Conservation (phyloP, 129 eudicot species). For the Lactuca saligna region DNA sequence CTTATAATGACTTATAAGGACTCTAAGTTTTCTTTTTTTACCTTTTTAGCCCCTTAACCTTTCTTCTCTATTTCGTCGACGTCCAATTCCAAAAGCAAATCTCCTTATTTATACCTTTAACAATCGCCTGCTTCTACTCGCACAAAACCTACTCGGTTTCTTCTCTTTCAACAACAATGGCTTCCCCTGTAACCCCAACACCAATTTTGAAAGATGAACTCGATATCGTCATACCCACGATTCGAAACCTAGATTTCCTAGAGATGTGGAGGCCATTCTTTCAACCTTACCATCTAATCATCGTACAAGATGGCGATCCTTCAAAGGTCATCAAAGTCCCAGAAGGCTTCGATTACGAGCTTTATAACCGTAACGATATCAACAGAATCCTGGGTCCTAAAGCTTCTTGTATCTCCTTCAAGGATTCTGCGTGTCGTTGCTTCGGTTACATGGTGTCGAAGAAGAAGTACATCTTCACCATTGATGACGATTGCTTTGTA, state of each 20-base stretch:
- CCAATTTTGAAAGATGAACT: constrained; percentile 56
- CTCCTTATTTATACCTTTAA: constrained; percentile 18
- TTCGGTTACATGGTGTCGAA: constrained; percentile 66
- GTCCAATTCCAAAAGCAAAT: background rate
- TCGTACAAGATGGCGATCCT: constrained; percentile 74
- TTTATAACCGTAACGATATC: constrained; percentile 70
- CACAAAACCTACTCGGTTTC: constrained; percentile 19
- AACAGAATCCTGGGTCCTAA: constrained; percentile 67
- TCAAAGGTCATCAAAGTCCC: constrained; percentile 56
- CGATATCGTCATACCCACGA: constrained; percentile 63
- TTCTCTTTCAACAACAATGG: constrained; percentile 23
- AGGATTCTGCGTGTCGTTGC: constrained; percentile 76
- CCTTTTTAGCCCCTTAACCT: background rate
- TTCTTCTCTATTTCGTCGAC: background rate
- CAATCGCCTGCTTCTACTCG: constrained; percentile 8
- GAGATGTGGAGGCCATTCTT: constrained; percentile 80
- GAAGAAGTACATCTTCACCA: constrained; percentile 64
- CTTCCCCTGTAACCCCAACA: constrained; percentile 36
- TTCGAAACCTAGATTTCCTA: constrained; percentile 66
- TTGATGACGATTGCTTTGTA: constrained; percentile 84
- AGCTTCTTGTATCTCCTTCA: constrained; percentile 72
- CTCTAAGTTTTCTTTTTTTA: background rate
- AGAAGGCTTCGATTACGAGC: constrained; percentile 66
- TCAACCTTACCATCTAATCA: constrained; percentile 59
- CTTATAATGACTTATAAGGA: background rate